These are phyloP conservation scores for Acer campestre DNA, from an alignment of 345 rosid species.

Conservation along the genomic window DNA sequence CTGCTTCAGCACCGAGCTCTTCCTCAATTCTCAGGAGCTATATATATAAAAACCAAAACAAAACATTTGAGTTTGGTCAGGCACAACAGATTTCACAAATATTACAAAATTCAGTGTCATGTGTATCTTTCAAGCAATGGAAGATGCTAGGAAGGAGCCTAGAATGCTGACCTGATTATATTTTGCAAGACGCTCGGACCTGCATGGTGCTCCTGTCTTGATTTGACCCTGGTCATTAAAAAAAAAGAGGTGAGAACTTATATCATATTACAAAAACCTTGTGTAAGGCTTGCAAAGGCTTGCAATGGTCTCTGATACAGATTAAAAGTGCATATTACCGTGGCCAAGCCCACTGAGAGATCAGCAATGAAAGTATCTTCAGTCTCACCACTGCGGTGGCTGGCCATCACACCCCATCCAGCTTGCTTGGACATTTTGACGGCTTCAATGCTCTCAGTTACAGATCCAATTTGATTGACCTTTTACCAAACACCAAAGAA, in stretches of 20 bases:
- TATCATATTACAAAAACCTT: not conserved
- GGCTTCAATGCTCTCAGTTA: conserved; percentile 97
- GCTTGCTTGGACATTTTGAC: conserved; percentile 97
- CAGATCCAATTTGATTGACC: conserved; percentile 98
- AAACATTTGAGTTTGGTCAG: not conserved
- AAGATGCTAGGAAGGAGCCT: not conserved
- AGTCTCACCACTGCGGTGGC: conserved; percentile 98
- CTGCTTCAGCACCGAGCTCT: conserved; percentile 82
- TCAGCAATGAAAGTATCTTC: conserved; percentile 98
- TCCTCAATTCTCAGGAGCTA: conserved; percentile 93
- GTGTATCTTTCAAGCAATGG: not conserved
- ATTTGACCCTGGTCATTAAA: conserved; percentile 74
- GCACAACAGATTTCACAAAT: not conserved
- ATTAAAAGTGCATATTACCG: conserved; percentile 42
- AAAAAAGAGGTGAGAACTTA: not conserved
- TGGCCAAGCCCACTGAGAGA: conserved; percentile 89
- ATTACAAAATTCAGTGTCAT: not conserved
- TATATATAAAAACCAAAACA: conserved; percentile 20
- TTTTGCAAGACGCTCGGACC: conserved; percentile 96
- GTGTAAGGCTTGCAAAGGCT: not conserved
- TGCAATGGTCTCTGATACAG: not conserved
- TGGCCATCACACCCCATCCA: conserved; percentile 99
- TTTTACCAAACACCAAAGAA: conserved; percentile 24
- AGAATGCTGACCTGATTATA: conserved; percentile 75
- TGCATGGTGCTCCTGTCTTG: conserved; percentile 97